Evolutionary conservation across 2,329 filamentous ascomycete species (phyloP).

Genomic region (Venturia effusa): DNA sequence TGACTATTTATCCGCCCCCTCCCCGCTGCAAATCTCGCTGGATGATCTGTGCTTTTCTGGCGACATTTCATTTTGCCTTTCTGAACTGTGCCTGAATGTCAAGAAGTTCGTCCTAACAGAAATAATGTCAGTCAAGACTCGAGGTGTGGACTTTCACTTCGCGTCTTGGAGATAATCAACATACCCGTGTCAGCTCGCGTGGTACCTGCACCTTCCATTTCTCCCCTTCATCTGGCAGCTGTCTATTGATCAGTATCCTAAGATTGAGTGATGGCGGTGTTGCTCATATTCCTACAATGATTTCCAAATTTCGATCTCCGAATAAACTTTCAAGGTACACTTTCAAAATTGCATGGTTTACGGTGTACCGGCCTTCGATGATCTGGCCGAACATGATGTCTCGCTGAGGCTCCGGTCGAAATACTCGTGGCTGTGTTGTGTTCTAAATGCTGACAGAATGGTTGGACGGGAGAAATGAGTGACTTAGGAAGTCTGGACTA

Average conservation of each 20-base stretch:
- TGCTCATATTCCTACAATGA: background rate
- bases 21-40: too few species aligned
- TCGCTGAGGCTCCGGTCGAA: background rate
- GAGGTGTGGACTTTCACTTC: too few species aligned
- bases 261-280: background rate
- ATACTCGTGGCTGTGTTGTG: background rate
- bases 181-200: background rate
- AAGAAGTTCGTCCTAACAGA: too few species aligned
- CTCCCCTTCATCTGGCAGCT: background rate
- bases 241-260: background rate
- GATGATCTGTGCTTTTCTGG: too few species aligned
- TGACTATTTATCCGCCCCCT: too few species aligned
- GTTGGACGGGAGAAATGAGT: background rate
- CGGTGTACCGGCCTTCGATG: background rate
- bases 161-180: too few species aligned
- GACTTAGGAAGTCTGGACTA: background rate
- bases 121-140: too few species aligned
- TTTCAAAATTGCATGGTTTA: background rate
- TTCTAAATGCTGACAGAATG: background rate
- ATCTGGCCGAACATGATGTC: background rate
- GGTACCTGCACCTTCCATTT: background rate
- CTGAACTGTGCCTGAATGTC: too few species aligned
- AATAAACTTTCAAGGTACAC: background rate
- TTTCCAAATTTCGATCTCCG: background rate
- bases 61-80: too few species aligned